Base-by-base conservation (phyloP, 2,329 filamentous ascomycete genomes). In the Diplocarpon rosae region DNA sequence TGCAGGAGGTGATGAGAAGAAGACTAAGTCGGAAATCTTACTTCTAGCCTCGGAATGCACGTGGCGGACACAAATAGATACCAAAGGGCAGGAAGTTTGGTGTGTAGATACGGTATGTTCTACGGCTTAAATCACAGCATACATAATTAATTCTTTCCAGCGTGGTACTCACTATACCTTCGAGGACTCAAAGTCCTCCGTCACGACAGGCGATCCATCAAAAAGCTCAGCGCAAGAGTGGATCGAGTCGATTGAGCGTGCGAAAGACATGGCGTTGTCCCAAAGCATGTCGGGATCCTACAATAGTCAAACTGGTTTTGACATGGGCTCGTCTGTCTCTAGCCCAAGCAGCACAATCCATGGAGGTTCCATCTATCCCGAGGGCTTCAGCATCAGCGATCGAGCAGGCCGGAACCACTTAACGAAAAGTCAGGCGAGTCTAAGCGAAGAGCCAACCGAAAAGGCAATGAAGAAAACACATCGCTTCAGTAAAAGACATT, bases 1-100 rank as follows among this genome's bases (percentile, higher is more conserved):
- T 5, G 83, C 89, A 17, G 89, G 90, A 6, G 92, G 90, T 0
- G 92, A 95, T 52, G 90, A 96, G 61, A 98, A 98, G 68, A 89
- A 92, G 63, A 76, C 87, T 16, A 98, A 98, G 63, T 76, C 86
- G 57, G 92, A 98, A 55, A 78, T 98, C 30, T 86, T 85, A n/a
- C 71, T 98, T 20, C 68, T 94, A 15, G 73, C 75, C 2, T 69
- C 82, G 2, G 88, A 86, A 42, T 86, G 80, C 54, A 70, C 76
- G 20, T 96, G 86, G 80, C 83, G 77, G 61, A 87, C 74, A 42
- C 85, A 85, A 55, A 75, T 81, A 37, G 92, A 95, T 63, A 72
- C 78, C n/a, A 95, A 94, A 64, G 89, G 88, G 20, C 75, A 90
- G 65, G 82, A 80, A 24, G 80, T 85, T 47, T 96, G 88, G 86